Evolutionary conservation across 2,329 filamentous ascomycete species (phyloP).

Genomic region (Clonostachys solani): DNA sequence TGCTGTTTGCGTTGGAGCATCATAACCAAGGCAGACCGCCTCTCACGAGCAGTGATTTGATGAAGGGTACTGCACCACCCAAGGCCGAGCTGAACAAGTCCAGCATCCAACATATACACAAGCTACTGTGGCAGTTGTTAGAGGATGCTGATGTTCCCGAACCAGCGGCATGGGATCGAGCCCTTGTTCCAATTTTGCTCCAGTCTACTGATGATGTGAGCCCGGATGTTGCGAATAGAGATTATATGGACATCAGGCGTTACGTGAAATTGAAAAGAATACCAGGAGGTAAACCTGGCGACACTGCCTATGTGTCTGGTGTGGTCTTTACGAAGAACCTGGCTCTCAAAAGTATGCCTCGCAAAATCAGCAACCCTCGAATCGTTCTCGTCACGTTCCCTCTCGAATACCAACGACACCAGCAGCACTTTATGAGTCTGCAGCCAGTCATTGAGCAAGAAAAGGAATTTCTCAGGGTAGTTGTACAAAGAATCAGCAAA

Average conservation of each 20-base stretch:
- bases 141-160: slow-evolving; percentile 72
- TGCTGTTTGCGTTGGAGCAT: slow-evolving; percentile 41
- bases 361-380: slow-evolving; percentile 76
- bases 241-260: slow-evolving; percentile 95
- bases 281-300: slow-evolving; percentile 80
- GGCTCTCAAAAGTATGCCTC: slow-evolving; percentile 92
- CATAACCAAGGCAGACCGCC: slow-evolving; percentile 37
- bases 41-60: slow-evolving; percentile 75
- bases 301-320: slow-evolving; percentile 94
- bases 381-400: slow-evolving; percentile 93
- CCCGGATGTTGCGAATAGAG: slow-evolving; percentile 82
- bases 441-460: slow-evolving; percentile 97
- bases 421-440: slow-evolving; percentile 91
- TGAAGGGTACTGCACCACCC: slow-evolving; percentile 69
- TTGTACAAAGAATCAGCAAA: slow-evolving; percentile 87
- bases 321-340: slow-evolving; percentile 97
- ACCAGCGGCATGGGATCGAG: slow-evolving; percentile 78
- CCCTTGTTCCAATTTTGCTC: slow-evolving; percentile 83
- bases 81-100: slow-evolving; percentile 83
- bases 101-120: slow-evolving; percentile 83
- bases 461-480: slow-evolving; percentile 84
- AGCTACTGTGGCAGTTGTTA: slow-evolving; percentile 78
- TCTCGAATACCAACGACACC: slow-evolving; percentile 89
- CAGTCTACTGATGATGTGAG: slow-evolving; percentile 92
- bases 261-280: slow-evolving; percentile 98